Base-by-base conservation (phyloP, 768 basidiomycete genomes). In the Mycena haematopus region DNA sequence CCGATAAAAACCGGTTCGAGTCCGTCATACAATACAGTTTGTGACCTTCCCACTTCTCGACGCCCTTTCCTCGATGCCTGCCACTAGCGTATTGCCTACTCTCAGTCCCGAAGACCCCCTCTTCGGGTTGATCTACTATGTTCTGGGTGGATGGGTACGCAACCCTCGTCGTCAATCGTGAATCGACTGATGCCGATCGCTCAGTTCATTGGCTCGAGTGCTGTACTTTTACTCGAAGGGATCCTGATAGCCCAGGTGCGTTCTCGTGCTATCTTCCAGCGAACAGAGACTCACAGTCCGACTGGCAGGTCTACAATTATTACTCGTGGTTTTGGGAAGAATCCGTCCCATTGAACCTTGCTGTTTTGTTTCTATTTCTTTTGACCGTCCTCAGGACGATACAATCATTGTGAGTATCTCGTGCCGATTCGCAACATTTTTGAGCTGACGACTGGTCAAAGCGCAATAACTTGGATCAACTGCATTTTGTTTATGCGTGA, bases 381-480 rank as follows among this genome's bases (percentile, higher is more conserved):
- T 35, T 60, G 9, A 47, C 59, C 6, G 9, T 54, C 31, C 45
- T 60, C 4, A 60, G 54, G 25, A 33, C 45, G 10, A 55, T 49
- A 33, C 59, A 52, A 60, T 35, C 52, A 21, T 54, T 60, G 52
- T 27, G 5, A n/a, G 52, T 51, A 13, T 25, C 17, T 47, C 29
- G 35, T 47, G 22, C 33, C 1, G n/a, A n/a, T n/a, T 38, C 24
- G n/a, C 22, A 5, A 22, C n/a, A 45, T 46, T 54, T 46, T n/a
- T 7, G 19, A 31, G 8, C 54, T 45, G 7, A 44, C 25, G 17
- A 14, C 14, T 13, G n/a, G 2, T 15, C 36, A 35, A 4, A 60
- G 59, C 17, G 59, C 59, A 14, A 52, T 46, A 35, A 53, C 53
- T 21, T 60, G 59, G 59, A 60, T 54, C 15, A 52, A 54, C 36